Conservation (phyloP, 2,329 filamentous ascomycete species). For the Colletotrichum tropicale region DNA sequence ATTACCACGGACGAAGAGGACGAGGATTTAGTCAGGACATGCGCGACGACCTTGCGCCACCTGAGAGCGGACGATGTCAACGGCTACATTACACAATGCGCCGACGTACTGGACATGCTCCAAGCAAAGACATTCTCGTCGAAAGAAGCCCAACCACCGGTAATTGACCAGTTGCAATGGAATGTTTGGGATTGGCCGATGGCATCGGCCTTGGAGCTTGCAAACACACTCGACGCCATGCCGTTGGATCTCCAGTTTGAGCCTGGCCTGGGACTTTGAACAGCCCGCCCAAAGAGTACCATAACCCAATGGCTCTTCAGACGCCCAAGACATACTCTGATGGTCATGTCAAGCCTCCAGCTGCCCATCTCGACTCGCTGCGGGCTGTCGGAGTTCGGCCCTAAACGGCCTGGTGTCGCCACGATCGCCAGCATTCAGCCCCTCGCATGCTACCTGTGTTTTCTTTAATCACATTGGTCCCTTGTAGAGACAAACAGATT, state of each 20-base stretch:
- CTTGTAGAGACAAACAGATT: background rate
- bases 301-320: background rate
- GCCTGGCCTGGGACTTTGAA: background rate
- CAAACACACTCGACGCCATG: conserved; percentile 26
- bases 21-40: conserved; percentile 17
- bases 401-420: background rate
- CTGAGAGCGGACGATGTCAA: conserved; percentile 18
- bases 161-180: conserved; percentile 25
- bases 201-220: conserved; percentile 27
- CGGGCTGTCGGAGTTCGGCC: background rate
- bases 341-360: background rate
- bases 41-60: conserved; percentile 13
- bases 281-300: background rate
- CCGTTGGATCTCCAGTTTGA: conserved; percentile 23
- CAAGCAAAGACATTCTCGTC: conserved; percentile 23
- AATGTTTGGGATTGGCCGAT: conserved; percentile 32
- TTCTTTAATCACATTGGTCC: background rate
- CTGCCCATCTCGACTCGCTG: background rate
- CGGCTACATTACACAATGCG: conserved; percentile 20
- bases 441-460: background rate
- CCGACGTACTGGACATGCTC: conserved; percentile 24
- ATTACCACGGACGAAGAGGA: conserved; percentile 12
- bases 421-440: background rate
- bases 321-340: background rate
- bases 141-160: background rate